phyloP scores from a whole-genome alignment of 2,329 filamentous ascomycete species.

The Aphanocladium album region DNA sequence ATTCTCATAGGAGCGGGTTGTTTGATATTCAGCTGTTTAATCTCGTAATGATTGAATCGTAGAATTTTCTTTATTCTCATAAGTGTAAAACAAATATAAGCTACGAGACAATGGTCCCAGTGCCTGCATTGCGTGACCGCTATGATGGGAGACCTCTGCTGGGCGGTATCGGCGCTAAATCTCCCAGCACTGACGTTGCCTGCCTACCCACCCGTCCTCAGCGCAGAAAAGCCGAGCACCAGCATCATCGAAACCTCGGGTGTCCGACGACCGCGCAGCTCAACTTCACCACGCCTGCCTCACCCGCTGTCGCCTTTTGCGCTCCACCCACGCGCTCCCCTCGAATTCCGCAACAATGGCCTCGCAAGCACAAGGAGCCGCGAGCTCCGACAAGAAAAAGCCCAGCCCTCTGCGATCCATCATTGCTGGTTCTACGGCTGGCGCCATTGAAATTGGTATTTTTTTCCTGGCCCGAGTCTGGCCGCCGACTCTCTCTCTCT shows the following conservation, averaged over 20 bases:
- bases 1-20: neutral
- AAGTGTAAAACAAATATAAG: neutral
- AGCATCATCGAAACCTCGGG: constrained; percentile 3
- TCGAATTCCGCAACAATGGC: constrained; percentile 6
- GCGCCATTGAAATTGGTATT: constrained; percentile 87
- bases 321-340: neutral
- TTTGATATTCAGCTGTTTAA: neutral
- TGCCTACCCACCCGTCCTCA: neutral
- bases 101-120: too few relatives aligned
- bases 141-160: too few relatives aligned
- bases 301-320: neutral
- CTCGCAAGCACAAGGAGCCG: constrained; percentile 11
- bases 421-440: constrained; percentile 86
- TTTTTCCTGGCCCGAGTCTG: constrained; percentile 12
- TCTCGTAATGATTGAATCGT: neutral
- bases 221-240: neutral
- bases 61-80: too few relatives aligned
- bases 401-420: constrained; percentile 85
- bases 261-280: neutral
- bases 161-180: constrained; percentile 11
- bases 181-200: neutral
- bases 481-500: too few relatives aligned
- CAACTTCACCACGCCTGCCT: neutral
- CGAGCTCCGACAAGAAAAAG: constrained; percentile 32
- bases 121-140: too few relatives aligned